phyloP scores from a whole-genome alignment of 2,329 filamentous ascomycete genomes.

The Daldinia sp. region DNA sequence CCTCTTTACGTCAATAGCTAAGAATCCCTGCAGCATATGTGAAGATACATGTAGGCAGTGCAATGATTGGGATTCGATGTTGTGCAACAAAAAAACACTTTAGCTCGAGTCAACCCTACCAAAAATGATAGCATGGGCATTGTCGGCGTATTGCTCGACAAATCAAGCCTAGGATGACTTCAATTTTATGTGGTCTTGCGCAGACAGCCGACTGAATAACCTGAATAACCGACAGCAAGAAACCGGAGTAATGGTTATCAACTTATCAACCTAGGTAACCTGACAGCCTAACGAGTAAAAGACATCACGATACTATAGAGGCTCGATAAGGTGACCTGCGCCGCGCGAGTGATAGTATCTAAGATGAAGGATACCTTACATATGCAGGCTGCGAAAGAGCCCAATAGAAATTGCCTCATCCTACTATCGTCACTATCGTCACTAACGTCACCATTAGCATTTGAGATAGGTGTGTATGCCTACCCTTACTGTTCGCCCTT shows the following conservation, averaged over 20 bases:
- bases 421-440: not conserved
- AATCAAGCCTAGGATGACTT: constrained; percentile 16
- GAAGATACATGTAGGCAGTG: not conserved
- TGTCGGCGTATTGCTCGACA: constrained; percentile 10
- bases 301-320: constrained; percentile 3
- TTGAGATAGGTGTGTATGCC: constrained; percentile 2
- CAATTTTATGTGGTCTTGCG: constrained; percentile 14
- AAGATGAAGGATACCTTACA: not conserved
- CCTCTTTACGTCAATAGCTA: not conserved
- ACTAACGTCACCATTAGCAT: not conserved
- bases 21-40: not conserved
- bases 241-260: constrained; percentile 3
- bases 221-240: constrained; percentile 10
- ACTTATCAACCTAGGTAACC: not conserved
- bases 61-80: not conserved
- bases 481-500: not conserved
- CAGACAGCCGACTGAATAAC: constrained; percentile 6
- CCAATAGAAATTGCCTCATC: constrained; percentile 9
- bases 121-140: not conserved
- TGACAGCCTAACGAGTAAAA: not conserved
- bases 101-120: not conserved
- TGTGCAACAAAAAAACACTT: not conserved
- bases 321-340: constrained; percentile 13
- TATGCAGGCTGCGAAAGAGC: not conserved
- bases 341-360: constrained; percentile 5